phyloP scores from a whole-genome alignment of 495 filamentous ascomycete genomes.

The Hyaloscypha variabilis region DNA sequence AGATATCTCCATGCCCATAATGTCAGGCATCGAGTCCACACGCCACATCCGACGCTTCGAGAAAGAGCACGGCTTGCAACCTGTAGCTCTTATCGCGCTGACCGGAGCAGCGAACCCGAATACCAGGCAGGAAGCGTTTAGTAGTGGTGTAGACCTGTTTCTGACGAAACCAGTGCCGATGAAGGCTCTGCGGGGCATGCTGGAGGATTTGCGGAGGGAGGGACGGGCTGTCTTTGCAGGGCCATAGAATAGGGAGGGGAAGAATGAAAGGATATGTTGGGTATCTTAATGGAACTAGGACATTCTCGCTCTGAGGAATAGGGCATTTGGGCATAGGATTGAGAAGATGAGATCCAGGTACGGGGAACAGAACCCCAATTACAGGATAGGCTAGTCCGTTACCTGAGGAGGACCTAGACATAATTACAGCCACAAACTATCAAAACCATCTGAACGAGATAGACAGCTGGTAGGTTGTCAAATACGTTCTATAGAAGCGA shows the following conservation, averaged over 20 bases:
- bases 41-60: constrained; percentile 58
- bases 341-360: too few species aligned
- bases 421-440: too few species aligned
- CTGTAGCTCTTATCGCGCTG: constrained; percentile 65
- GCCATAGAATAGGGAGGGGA: not conserved
- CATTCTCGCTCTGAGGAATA: too few species aligned
- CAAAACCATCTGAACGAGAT: too few species aligned
- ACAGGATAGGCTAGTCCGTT: too few species aligned
- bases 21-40: constrained; percentile 63
- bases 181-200: constrained; percentile 26
- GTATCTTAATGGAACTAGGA: too few species aligned
- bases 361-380: too few species aligned
- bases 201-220: constrained; percentile 31
- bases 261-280: too few species aligned
- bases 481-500: too few species aligned
- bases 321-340: too few species aligned
- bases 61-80: constrained; percentile 31
- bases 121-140: constrained; percentile 65
- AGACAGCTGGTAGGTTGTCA: too few species aligned
- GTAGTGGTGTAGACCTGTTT: constrained; percentile 67
- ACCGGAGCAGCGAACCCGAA: constrained; percentile 67
- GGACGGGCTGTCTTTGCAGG: constrained; percentile 16
- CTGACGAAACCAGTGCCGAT: constrained; percentile 69
- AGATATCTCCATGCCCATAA: constrained; percentile 69
- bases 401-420: too few species aligned